phyloP scores from a whole-genome alignment of 1,284 basidiomycete genomes.

The Prillingera fragicola region DNA sequence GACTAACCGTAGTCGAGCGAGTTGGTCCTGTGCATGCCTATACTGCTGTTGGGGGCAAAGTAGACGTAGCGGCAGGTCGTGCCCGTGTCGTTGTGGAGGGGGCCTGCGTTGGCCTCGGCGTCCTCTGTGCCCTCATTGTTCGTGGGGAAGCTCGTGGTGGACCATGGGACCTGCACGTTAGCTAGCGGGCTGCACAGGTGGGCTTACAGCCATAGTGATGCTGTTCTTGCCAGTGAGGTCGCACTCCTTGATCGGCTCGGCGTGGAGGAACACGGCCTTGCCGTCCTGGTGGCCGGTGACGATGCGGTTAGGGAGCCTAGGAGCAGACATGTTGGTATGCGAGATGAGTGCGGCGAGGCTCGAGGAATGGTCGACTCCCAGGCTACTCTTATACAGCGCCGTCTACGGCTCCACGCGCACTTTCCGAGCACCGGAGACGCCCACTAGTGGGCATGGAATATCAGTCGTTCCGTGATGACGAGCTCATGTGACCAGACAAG shows the following conservation, averaged over 20 bases:
- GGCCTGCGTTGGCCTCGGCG: slow-evolving; percentile 3
- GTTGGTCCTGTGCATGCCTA: slow-evolving; percentile 10
- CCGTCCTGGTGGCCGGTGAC: background rate
- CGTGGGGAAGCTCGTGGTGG: background rate
- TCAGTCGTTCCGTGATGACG: no score
- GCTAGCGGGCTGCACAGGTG: background rate
- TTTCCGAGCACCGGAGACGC: no score
- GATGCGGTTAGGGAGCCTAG: background rate
- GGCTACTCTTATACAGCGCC: no score
- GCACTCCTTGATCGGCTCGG: background rate
- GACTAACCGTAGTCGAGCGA: slow-evolving; percentile 13
- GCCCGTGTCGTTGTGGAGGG: slow-evolving; percentile 7
- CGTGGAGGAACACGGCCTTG: background rate
- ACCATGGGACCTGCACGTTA: background rate
- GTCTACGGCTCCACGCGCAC: no score
- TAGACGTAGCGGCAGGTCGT: slow-evolving; percentile 14
- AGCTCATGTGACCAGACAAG: no score
- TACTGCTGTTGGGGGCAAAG: slow-evolving; percentile 9
- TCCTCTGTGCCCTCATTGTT: slow-evolving; percentile 1
- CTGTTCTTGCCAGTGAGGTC: background rate
- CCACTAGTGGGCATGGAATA: no score
- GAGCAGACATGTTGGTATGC: no score
- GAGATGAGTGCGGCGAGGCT: no score
- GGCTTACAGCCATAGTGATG: no score
- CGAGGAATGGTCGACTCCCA: no score